These are phyloP conservation scores for Globisporangium paddicum DNA, from an alignment of 352 stramenopile species.

Conservation along the genomic window DNA sequence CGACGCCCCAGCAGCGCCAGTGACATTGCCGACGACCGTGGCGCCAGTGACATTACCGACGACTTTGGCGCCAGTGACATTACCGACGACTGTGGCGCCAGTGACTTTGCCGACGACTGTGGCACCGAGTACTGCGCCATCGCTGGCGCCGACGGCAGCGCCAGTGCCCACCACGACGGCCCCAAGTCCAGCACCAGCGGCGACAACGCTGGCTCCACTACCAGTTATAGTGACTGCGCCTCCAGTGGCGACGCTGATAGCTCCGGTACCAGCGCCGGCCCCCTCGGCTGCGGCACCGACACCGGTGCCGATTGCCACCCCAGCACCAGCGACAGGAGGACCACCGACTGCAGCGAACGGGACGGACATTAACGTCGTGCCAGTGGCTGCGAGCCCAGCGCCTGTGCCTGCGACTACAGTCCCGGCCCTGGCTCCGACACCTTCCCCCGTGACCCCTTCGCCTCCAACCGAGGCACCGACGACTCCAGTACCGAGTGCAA, in stretches of 20 bases:
- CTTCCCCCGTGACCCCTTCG: background rate
- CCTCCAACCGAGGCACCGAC: background rate
- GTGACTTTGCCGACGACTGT: too few relatives aligned
- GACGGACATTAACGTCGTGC: background rate
- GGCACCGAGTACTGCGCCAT: background rate
- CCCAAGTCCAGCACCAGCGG: background rate
- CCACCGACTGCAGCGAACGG: background rate
- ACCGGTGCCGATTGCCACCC: background rate
- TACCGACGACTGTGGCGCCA: too few relatives aligned
- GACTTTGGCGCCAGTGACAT: too few relatives aligned
- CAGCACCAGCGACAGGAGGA: background rate
- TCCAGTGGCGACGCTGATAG: background rate
- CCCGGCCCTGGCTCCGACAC: background rate
- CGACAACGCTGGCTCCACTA: too few relatives aligned
- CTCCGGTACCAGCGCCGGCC: conserved; percentile 3
- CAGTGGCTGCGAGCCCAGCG: background rate
- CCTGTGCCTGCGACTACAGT: background rate
- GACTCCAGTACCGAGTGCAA: background rate
- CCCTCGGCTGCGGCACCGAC: background rate
- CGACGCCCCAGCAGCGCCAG: background rate
- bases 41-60: too few relatives aligned
- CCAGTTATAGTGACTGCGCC: too few relatives aligned
- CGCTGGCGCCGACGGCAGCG: background rate
- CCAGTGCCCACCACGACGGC: background rate
- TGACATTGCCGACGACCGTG: conserved; percentile 1